Percentiles rank a stretch among this genome's conserved stretches.
Evolutionary conservation across 768 basidiomycete species (phyloP).

Genomic region (Lactarius deliciosus): DNA sequence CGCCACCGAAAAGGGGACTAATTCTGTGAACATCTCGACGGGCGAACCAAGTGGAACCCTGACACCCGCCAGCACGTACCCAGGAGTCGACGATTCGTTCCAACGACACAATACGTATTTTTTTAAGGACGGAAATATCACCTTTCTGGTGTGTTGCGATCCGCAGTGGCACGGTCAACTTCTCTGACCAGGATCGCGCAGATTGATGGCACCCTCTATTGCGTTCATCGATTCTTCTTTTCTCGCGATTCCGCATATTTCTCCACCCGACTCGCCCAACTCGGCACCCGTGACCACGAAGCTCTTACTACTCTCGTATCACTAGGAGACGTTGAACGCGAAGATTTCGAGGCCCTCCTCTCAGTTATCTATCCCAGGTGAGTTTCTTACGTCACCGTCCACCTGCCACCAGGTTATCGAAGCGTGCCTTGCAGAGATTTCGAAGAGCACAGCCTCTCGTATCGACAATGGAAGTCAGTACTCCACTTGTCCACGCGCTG

Average conservation of each 20-base stretch:
- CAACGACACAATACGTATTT: conserved; percentile 21
- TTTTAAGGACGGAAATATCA: conserved; percentile 25
- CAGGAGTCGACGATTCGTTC: background rate
- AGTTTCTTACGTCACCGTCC: background rate
- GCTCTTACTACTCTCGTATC: conserved; percentile 9
- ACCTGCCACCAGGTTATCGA: background rate
- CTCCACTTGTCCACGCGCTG: conserved; percentile 34
- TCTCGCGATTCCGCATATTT: conserved; percentile 22
- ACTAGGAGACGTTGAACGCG: conserved; percentile 12
- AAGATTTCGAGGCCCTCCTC: conserved; percentile 24
- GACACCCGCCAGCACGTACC: background rate
- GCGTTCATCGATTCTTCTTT: conserved; percentile 24
- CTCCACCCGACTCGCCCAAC: conserved; percentile 9
- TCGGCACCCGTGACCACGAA: conserved; percentile 15
- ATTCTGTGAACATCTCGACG: no score
- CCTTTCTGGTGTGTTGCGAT: conserved; percentile 18
- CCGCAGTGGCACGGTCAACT: background rate
- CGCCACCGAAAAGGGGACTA: background rate
- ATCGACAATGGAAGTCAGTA: conserved; percentile 33
- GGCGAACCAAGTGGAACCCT: background rate
- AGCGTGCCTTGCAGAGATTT: conserved; percentile 3
- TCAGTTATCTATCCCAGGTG: conserved; percentile 21
- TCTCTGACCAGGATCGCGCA: background rate
- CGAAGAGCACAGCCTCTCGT: conserved; percentile 14
- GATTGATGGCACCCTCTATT: conserved; percentile 20